Evolutionary conservation across 1,284 basidiomycete species (phyloP).

Genomic region (Sanghuangporus sanghuang): DNA sequence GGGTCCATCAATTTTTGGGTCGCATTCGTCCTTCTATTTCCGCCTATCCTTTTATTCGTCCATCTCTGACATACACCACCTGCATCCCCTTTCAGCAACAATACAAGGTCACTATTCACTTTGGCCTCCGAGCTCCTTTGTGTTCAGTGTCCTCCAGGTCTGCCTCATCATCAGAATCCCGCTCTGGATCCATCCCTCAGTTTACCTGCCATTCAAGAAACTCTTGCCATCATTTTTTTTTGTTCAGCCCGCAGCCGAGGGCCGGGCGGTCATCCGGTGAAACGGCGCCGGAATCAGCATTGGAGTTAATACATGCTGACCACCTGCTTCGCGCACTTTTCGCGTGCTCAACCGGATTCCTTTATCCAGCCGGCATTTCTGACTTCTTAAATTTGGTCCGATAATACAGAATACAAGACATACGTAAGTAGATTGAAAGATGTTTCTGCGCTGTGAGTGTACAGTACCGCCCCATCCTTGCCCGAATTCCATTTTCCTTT

Average conservation of each 20-base stretch:
- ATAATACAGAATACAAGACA: neutral
- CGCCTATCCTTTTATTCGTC: neutral
- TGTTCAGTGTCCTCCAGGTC: neutral
- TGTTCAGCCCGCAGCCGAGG: neutral
- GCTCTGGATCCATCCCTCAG: neutral
- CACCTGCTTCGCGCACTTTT: neutral
- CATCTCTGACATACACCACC: neutral
- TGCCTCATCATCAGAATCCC: neutral
- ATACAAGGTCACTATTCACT: neutral
- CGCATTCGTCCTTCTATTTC: neutral
- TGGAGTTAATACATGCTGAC: neutral
- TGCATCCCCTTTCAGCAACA: neutral
- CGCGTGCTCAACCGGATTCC: neutral
- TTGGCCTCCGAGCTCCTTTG: neutral
- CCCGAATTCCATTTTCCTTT: neutral
- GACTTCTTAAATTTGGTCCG: neutral
- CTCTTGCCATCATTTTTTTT: neutral
- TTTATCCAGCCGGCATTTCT: neutral
- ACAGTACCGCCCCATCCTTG: neutral
- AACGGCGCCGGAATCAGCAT: neutral
- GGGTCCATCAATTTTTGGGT: constrained; percentile 5
- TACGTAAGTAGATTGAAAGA: neutral
- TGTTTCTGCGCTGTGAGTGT: neutral
- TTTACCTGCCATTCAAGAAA: neutral
- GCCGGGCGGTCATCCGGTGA: neutral